Evolutionary conservation across 345 rosid species (phyloP).

Genomic region (Acer campestre): DNA sequence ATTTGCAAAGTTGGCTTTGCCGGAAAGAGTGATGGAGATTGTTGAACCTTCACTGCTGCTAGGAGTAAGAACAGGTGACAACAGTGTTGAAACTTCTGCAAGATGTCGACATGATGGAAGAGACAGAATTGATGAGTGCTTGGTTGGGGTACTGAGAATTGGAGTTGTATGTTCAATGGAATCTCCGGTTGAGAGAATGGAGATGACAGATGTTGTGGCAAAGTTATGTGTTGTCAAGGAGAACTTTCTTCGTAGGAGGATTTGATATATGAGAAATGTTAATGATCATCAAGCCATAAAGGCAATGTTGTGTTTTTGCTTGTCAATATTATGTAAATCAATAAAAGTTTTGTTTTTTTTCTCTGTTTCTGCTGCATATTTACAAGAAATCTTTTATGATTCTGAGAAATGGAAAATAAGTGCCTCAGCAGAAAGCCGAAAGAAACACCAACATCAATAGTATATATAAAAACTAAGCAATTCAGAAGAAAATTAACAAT

Average conservation of each 20-base stretch:
- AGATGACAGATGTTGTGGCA: background rate
- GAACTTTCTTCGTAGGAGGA: background rate
- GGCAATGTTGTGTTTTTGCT: too few species aligned
- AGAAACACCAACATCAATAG: too few species aligned
- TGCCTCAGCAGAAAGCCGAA: too few species aligned
- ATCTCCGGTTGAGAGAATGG: background rate
- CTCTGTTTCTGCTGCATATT: too few species aligned
- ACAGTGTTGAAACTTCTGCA: too few species aligned
- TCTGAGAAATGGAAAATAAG: too few species aligned
- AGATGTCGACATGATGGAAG: background rate
- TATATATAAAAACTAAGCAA: too few species aligned
- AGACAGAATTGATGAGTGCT: background rate
- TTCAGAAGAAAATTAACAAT: too few species aligned
- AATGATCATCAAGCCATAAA: background rate
- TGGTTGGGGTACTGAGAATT: background rate
- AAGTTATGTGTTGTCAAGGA: background rate
- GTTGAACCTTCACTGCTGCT: background rate
- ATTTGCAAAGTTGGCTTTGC: background rate
- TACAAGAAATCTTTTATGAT: too few species aligned
- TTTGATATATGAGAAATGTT: background rate
- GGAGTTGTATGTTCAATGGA: constrained; percentile 6
- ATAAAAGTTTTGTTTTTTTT: too few species aligned
- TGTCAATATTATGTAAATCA: too few species aligned
- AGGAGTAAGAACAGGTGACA: background rate
- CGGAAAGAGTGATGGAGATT: background rate